Percentiles rank a stretch among this genome's conserved stretches.
phyloP scores from a whole-genome alignment of 352 stramenopile species.

The Globisporangium spiculum region DNA sequence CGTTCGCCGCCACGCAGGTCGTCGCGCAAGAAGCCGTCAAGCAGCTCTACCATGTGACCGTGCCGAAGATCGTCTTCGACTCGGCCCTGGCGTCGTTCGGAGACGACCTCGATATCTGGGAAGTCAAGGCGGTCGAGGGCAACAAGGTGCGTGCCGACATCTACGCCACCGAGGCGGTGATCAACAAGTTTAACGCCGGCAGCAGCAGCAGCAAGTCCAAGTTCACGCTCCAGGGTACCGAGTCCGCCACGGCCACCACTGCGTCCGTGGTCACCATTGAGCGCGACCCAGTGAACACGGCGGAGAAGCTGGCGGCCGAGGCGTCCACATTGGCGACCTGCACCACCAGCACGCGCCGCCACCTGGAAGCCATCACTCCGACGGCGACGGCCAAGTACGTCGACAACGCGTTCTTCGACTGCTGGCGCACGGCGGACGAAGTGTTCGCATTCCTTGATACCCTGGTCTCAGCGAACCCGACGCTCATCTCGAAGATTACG shows the following conservation, averaged over 20 bases:
- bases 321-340: constrained; percentile 6
- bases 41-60: constrained; percentile 31
- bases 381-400: constrained; percentile 9
- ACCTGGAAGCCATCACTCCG: background rate
- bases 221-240: background rate
- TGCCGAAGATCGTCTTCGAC: constrained; percentile 24
- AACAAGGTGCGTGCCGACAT: constrained; percentile 7
- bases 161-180: constrained; percentile 8
- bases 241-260: background rate
- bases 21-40: constrained; percentile 24
- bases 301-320: background rate
- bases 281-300: constrained; percentile 2
- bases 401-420: constrained; percentile 30
- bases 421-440: constrained; percentile 25
- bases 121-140: background rate
- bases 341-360: constrained; percentile 8
- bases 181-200: constrained; percentile 6
- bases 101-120: constrained; percentile 13
- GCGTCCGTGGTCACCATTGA: background rate
- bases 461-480: constrained; percentile 11
- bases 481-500: constrained; percentile 15
- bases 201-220: background rate
- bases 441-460: constrained; percentile 27
- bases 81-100: background rate
- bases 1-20: constrained; percentile 18